Base-by-base conservation (phyloP, 768 basidiomycete species). In the Pisolithus albus region DNA sequence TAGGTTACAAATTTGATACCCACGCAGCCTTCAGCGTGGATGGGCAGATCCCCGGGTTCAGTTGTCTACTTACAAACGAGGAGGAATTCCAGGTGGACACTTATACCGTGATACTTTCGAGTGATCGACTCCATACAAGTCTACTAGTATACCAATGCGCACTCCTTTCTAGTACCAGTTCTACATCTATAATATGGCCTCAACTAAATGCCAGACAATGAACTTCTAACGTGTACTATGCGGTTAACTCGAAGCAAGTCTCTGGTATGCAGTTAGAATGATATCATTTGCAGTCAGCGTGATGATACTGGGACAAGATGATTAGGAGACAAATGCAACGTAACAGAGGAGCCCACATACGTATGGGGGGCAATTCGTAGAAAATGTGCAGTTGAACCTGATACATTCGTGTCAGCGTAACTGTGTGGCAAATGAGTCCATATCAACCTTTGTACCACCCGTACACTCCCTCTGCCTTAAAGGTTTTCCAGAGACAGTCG, bases 401-500 rank as follows among this genome's bases (percentile, higher is more conserved):
- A 40, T 34, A 46, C 42, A 34, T 4, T 10, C 3, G 42, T 36
- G 51, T 46, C 53, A 48, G 13, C 41, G 18, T 21, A 16, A 39
- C 8, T 28, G 26, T 15, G 23, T 2, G 2, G 11, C 4, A 9
- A 37, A 26, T 46, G 40, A 49, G 9, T 52, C n/a, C 18, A 36
- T 56, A 60, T 30, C 46, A 56, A 81, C 92, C 94, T 75, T 97
- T 97, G 73, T 99, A 99, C 88, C 87, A 90, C n/a, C 92, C 96
- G 21, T 80, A 74, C 9, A 92, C 70, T 30, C 96, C 96, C 71
- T 99, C 96, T 0, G 85, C 74, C 64, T 84, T 84, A 57, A 90
- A 79, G 0, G 96, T 99, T 75, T 96, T 97, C 90, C 88, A 95
- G 46, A 99, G 73, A 71, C 95, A 97, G 60, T 97, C 93, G 60